Evolutionary conservation across 2,329 filamentous ascomycete species (phyloP).

Genomic region (Neofusicoccum cordaticola): DNA sequence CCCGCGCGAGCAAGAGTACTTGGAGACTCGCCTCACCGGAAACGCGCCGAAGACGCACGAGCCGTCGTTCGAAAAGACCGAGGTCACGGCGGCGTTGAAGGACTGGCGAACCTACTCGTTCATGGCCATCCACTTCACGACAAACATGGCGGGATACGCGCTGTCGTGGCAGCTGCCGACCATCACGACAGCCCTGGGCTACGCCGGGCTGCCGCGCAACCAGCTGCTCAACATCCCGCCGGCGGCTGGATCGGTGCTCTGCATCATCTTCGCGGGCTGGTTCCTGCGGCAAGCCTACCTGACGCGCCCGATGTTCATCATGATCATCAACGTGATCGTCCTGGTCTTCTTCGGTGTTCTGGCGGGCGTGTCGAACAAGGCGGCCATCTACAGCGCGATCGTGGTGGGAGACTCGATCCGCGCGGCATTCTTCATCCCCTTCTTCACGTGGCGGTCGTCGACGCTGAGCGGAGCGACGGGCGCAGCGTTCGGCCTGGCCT

Average conservation of each 20-base stretch:
- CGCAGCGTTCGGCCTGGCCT: slow-evolving; percentile 44
- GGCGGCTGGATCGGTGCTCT: slow-evolving; percentile 40
- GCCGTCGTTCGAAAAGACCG: slow-evolving; percentile 33
- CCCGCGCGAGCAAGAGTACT: slow-evolving; percentile 39
- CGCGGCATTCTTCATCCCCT: slow-evolving; percentile 44
- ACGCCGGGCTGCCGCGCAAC: slow-evolving; percentile 23
- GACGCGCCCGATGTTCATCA: slow-evolving; percentile 42
- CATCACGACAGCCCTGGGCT: slow-evolving; percentile 43
- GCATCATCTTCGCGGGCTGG: slow-evolving; percentile 42
- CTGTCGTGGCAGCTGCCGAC: slow-evolving; percentile 1
- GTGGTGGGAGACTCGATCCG: slow-evolving; percentile 47
- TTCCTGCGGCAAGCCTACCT: slow-evolving; percentile 42
- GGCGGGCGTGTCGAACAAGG: slow-evolving; percentile 37
- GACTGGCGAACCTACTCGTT: too few species aligned
- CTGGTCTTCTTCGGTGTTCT: slow-evolving; percentile 47
- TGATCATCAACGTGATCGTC: slow-evolving; percentile 42
- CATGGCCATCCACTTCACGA: too few species aligned
- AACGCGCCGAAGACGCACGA: slow-evolving; percentile 42
- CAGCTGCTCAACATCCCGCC: too few species aligned
- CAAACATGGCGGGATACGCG: slow-evolving; percentile 17
- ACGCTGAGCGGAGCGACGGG: slow-evolving; percentile 44
- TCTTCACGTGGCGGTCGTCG: slow-evolving; percentile 46
- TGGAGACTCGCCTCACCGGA: slow-evolving; percentile 39
- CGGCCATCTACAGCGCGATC: slow-evolving; percentile 45
- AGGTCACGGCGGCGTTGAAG: too few species aligned